These are phyloP conservation scores for Bryoglossum gracile DNA, from an alignment of 495 filamentous ascomycete species.

Conservation along the genomic window DNA sequence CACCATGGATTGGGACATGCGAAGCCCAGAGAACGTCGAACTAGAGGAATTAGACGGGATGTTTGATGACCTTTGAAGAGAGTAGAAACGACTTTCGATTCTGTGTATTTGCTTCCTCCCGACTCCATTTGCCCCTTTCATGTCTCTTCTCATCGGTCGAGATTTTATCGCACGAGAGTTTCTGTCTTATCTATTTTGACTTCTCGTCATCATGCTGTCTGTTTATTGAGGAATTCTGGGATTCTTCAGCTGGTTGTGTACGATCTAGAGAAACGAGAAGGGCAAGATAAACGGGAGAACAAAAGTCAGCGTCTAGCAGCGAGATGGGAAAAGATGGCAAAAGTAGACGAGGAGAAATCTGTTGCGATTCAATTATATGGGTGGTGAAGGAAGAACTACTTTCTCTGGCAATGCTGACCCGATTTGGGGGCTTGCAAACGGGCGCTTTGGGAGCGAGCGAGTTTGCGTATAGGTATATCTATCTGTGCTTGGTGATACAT, in stretches of 20 bases:
- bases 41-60: conserved; percentile 90
- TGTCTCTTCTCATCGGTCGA: conserved; percentile 1
- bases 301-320: conserved; percentile 4
- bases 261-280: not conserved
- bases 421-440: not conserved
- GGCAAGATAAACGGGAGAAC: conserved; percentile 9
- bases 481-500: no score
- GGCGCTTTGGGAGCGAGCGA: conserved; percentile 7
- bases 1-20: conserved; percentile 57
- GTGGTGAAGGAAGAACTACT: not conserved
- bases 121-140: not conserved
- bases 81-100: not conserved
- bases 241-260: conserved; percentile 2
- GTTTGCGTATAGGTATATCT: not conserved
- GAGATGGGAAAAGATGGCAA: not conserved
- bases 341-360: conserved; percentile 6
- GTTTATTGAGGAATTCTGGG: not conserved
- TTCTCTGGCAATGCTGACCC: conserved; percentile 1
- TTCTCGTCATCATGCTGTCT: conserved; percentile 2
- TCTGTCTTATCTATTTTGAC: not conserved
- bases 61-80: conserved; percentile 54
- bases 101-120: conserved; percentile 7
- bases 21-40: conserved; percentile 82
- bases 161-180: not conserved
- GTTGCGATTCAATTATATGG: no score